Percentiles rank a stretch among this genome's conserved stretches.
Evolutionary conservation across 805 yeast genomes (phyloP).

Genomic region (Isabelozyma pseudorhagii): DNA sequence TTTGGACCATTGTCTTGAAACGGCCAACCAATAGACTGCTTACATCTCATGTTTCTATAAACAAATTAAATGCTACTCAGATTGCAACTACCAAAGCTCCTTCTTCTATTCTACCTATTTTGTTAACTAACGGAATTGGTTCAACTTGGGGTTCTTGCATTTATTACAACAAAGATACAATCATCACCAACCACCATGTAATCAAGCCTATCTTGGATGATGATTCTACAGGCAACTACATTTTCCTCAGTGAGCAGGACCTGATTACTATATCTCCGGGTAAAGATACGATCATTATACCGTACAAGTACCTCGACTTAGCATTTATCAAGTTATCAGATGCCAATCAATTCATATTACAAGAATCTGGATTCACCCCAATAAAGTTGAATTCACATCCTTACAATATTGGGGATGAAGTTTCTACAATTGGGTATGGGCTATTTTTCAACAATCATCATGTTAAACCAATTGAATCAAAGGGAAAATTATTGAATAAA

Average conservation of each 20-base stretch:
- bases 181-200: slow-evolving; percentile 45
- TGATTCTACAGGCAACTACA: slow-evolving; percentile 1
- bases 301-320: slow-evolving; percentile 32
- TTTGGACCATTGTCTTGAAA: slow-evolving; percentile 6
- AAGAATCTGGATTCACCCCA: slow-evolving; percentile 1
- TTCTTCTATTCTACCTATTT: slow-evolving; percentile 15
- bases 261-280: slow-evolving; percentile 3
- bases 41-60: not conserved
- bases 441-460: slow-evolving; percentile 22
- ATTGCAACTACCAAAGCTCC: not conserved
- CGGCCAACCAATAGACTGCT: not conserved
- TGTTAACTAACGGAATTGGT: slow-evolving; percentile 7
- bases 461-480: slow-evolving; percentile 27
- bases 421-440: slow-evolving; percentile 38
- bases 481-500: slow-evolving; percentile 27
- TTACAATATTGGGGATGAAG: slow-evolving; percentile 16
- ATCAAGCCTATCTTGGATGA: slow-evolving; percentile 12
- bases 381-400: not conserved
- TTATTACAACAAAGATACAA: slow-evolving; percentile 21
- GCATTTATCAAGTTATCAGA: slow-evolving; percentile 29
- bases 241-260: slow-evolving; percentile 1
- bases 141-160: slow-evolving; percentile 45
- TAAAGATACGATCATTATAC: slow-evolving; percentile 23
- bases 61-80: not conserved
- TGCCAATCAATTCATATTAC: slow-evolving; percentile 1